These are phyloP conservation scores for Coniochaeta sp. DNA, from an alignment of 2,329 filamentous ascomycete species.

Conservation along the genomic window DNA sequence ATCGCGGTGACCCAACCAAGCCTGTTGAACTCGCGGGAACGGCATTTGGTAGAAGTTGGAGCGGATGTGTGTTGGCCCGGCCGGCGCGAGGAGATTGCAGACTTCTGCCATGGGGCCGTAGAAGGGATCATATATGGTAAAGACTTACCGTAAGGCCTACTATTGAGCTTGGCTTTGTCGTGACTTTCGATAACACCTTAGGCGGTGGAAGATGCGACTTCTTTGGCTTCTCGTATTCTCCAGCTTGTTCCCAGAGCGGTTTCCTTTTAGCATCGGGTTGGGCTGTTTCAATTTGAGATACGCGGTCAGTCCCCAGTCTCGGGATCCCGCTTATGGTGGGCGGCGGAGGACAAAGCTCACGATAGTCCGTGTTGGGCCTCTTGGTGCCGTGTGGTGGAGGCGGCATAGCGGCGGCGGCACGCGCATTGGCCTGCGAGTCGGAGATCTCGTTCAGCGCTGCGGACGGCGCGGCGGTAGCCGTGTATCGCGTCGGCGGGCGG, in stretches of 20 bases:
- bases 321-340: background rate
- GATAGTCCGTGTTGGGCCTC: constrained; percentile 27
- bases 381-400: constrained; percentile 38
- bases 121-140: no score
- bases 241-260: constrained; percentile 41
- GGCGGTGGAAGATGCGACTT: background rate
- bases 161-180: constrained; percentile 5
- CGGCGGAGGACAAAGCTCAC: constrained; percentile 14
- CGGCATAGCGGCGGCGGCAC: constrained; percentile 31
- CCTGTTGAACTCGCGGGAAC: background rate
- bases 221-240: constrained; percentile 27
- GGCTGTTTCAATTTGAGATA: constrained; percentile 20
- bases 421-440: constrained; percentile 54
- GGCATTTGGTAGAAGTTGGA: background rate
- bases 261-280: constrained; percentile 56
- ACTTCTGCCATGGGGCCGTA: no score
- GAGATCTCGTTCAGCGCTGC: constrained; percentile 44
- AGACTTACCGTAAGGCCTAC: background rate
- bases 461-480: constrained; percentile 10
- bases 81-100: no score
- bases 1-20: background rate
- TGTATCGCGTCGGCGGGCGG: constrained; percentile 16
- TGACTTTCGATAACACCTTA: background rate
- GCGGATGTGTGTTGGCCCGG: no score
- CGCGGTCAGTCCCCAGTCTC: constrained; percentile 4